phyloP scores from a whole-genome alignment of 139 green algal genomes.

The Medakamo hakoo region DNA sequence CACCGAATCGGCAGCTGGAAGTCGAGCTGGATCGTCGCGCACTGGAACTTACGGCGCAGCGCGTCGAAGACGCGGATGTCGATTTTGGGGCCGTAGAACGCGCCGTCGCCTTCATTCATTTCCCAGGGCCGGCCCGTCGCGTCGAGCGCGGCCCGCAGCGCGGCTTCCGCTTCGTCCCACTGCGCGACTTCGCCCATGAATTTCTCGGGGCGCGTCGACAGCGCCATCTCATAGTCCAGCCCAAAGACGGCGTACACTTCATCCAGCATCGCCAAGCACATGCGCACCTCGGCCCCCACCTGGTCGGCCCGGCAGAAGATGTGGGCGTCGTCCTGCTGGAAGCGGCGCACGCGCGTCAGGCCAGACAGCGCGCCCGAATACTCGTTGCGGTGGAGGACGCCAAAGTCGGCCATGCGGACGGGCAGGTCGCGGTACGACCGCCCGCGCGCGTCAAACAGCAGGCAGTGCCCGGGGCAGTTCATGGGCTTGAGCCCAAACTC shows the following conservation, averaged over 20 bases:
- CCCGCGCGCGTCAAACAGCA: constrained; percentile 78
- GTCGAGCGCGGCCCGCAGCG: constrained; percentile 73
- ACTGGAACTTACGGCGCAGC: constrained; percentile 81
- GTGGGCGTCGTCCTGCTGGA: constrained; percentile 97
- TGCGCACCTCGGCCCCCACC: constrained; percentile 58
- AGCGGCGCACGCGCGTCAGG: constrained; percentile 82
- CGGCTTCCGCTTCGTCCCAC: constrained; percentile 83
- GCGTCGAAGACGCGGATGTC: constrained; percentile 91
- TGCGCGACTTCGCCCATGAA: constrained; percentile 76
- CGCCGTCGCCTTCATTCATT: constrained; percentile 84
- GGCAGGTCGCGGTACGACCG: constrained; percentile 93
- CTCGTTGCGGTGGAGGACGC: constrained; percentile 94
- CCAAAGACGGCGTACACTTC: constrained; percentile 90
- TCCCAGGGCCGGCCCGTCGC: constrained; percentile 48
- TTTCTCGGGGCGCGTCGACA: constrained; percentile 77
- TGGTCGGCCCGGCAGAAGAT: constrained; percentile 94
- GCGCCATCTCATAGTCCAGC: constrained; percentile 79
- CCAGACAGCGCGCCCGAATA: constrained; percentile 64
- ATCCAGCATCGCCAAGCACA: constrained; percentile 73
- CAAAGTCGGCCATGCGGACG: constrained; percentile 88
- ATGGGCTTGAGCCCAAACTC: constrained; percentile 96
- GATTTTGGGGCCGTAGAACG: constrained; percentile 97
- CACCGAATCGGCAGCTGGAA: constrained; percentile 92
- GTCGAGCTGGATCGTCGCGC: constrained; percentile 90
- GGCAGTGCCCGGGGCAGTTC: constrained; percentile 97